A percentile compares a stretch with the other conserved stretches of the same genome.
These are phyloP conservation scores for Neoboletus magnificus DNA, from an alignment of 768 basidiomycete genomes.

Conservation along the genomic window DNA sequence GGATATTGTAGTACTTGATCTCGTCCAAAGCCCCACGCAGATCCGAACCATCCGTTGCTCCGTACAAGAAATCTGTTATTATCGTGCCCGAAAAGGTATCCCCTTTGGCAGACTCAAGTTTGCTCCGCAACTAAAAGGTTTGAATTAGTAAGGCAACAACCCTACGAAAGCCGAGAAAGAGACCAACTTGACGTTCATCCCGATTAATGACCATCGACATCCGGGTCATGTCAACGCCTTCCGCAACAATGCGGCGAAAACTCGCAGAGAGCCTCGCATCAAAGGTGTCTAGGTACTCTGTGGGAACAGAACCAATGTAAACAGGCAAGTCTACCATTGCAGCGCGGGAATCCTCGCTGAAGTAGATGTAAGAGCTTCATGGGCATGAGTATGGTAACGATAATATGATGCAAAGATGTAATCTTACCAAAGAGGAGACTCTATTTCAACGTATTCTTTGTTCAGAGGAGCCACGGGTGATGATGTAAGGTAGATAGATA, in stretches of 20 bases:
- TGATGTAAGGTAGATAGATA: conserved; percentile 86
- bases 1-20: conserved; percentile 61
- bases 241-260: conserved; percentile 61
- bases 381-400: conserved; percentile 9
- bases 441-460: conserved; percentile 90
- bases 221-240: conserved; percentile 86
- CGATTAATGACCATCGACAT: conserved; percentile 85
- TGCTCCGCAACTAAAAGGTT: conserved; percentile 67
- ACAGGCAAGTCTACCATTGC: conserved; percentile 70
- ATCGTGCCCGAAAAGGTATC: conserved; percentile 73
- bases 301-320: conserved; percentile 81
- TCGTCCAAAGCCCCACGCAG: conserved; percentile 73
- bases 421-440: conserved; percentile 79
- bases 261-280: conserved; percentile 63
- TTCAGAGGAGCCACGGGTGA: conserved; percentile 77
- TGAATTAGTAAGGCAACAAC: conserved; percentile 1
- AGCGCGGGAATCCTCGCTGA: conserved; percentile 73
- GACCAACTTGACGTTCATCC: conserved; percentile 77
- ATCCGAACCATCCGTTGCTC: conserved; percentile 76
- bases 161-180: not conserved
- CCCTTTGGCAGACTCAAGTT: conserved; percentile 77
- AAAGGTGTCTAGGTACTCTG: conserved; percentile 73
- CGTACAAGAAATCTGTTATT: conserved; percentile 86
- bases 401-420: not conserved
- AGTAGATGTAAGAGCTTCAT: conserved; percentile 77